These are phyloP conservation scores for Trichoderma sp. DNA, from an alignment of 2,329 filamentous ascomycete species.

Conservation along the genomic window DNA sequence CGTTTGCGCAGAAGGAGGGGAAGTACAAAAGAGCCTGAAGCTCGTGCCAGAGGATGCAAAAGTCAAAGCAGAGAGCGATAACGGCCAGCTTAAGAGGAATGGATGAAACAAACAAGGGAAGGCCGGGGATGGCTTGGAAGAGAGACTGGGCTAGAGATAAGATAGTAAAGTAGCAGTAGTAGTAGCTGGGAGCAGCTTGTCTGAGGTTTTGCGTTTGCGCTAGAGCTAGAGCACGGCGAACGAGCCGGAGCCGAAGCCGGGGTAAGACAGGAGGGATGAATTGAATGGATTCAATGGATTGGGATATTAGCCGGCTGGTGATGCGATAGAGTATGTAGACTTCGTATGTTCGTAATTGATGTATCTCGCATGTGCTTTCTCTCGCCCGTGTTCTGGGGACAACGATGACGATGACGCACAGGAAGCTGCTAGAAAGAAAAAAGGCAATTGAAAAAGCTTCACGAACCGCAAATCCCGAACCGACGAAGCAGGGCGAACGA, in stretches of 20 bases:
- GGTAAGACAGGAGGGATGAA: not conserved
- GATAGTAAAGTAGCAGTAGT: not conserved
- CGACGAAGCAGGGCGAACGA: not conserved
- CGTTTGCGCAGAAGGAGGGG: not conserved
- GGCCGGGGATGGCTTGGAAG: not conserved
- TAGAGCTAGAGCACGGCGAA: not conserved
- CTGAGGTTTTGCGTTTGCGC: not conserved
- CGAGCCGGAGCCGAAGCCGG: constrained; percentile 5
- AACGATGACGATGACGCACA: constrained; percentile 9
- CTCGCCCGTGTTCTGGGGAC: not conserved
- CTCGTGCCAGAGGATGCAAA: not conserved
- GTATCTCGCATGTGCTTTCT: not conserved
- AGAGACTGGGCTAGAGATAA: not conserved
- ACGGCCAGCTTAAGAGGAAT: not conserved
- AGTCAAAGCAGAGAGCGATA: not conserved
- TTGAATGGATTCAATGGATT: not conserved
- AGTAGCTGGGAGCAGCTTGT: not conserved
- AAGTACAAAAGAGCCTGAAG: not conserved
- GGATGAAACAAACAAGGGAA: not conserved
- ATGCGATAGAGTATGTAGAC: not conserved
- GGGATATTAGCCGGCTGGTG: not conserved
- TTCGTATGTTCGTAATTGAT: not conserved
- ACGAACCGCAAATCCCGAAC: not conserved
- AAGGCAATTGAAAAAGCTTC: not conserved
- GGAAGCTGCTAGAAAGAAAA: not conserved